Percentiles rank a stretch among this genome's conserved stretches.
phyloP scores from a whole-genome alignment of 2,329 filamentous ascomycete genomes.

The Paecilomyces sp. region DNA sequence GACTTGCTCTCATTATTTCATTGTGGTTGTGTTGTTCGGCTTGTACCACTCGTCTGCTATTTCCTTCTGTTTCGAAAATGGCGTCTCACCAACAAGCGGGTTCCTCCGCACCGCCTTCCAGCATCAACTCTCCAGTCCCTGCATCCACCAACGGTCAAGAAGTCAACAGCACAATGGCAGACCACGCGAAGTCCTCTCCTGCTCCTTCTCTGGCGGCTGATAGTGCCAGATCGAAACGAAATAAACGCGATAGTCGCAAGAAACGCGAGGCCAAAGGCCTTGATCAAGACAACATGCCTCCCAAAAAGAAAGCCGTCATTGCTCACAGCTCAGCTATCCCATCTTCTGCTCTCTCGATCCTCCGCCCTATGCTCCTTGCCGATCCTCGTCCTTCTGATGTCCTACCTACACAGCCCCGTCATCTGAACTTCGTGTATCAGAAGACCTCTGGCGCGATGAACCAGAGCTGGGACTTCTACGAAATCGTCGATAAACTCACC shows the following conservation, averaged over 20 bases:
- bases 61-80: slow-evolving; percentile 13
- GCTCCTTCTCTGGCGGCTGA: slow-evolving; percentile 25
- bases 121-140: slow-evolving; percentile 27
- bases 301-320: slow-evolving; percentile 27
- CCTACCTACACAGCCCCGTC: slow-evolving; percentile 31
- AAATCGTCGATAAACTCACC: slow-evolving; percentile 46
- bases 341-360: slow-evolving; percentile 31
- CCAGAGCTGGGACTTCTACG: slow-evolving; percentile 35
- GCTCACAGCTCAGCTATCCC: slow-evolving; percentile 25
- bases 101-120: slow-evolving; percentile 28
- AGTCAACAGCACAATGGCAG: slow-evolving; percentile 19
- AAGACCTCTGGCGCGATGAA: slow-evolving; percentile 28
- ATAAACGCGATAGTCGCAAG: slow-evolving; percentile 37
- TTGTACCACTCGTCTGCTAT: slow-evolving; percentile 2
- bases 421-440: slow-evolving; percentile 29
- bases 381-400: slow-evolving; percentile 32
- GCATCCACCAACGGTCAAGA: slow-evolving; percentile 21
- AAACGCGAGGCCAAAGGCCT: slow-evolving; percentile 37
- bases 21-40: not conserved
- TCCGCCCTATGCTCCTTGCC: slow-evolving; percentile 32
- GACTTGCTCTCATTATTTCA: not conserved
- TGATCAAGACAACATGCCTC: slow-evolving; percentile 26
- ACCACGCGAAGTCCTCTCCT: slow-evolving; percentile 25
- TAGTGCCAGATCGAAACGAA: slow-evolving; percentile 27
- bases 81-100: slow-evolving; percentile 24